Evolutionary conservation across 176 grass and related monocot species (phyloP), one percentile per base, ranked within the genome.

Genomic region (Eleusine coracana): DNA sequence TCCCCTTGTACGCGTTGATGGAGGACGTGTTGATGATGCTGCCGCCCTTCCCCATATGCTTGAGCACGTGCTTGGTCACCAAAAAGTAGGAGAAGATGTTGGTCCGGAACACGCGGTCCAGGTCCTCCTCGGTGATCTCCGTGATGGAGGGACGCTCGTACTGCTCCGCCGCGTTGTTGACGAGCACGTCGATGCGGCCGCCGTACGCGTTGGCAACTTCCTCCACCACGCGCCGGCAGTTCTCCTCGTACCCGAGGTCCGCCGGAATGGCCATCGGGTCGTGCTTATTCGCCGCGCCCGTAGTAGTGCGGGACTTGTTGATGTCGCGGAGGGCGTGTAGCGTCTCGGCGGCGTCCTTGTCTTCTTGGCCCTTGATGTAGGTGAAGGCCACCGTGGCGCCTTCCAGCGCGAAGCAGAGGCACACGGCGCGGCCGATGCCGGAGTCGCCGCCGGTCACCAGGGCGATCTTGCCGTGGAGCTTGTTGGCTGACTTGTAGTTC

Each of bases 391-490:
- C 95, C 41, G 88, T 91, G 0, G 95, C 90, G 64, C 92, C 95
- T 74, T 97, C 95, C 51, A 75, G 71, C 10, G 86, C 90, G 78
- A 97, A 94, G 66, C 84, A 92, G 2, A 89, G 74, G 88, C 95
- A 97, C 49, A 97, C 92, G 0, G 95, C 92, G 5, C 92, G 86
- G 2, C 95, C 95, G 78, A 97, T 94, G 69, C 95, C 92, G 1
- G 95, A 97, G 86, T 97, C 95, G 48, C 95, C 95, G 21, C 95
- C 92, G 3, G 92, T 94, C 29, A 97, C 92, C 17, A 97, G 66
- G 18, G 88, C 92, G 84, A 94, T 90, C 86, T 91, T 97, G 20
- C 82, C 92, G 86, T 92, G 86, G 9, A 97, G 92, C 79, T 92
- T 94, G 69, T 81, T 86, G 0, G 94, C 92, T 0, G 94, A 21